Evolutionary conservation across 208 protist genomes (phyloP), one percentile per base, ranked within the genome.

Genomic region (Porcisia deanei): DNA sequence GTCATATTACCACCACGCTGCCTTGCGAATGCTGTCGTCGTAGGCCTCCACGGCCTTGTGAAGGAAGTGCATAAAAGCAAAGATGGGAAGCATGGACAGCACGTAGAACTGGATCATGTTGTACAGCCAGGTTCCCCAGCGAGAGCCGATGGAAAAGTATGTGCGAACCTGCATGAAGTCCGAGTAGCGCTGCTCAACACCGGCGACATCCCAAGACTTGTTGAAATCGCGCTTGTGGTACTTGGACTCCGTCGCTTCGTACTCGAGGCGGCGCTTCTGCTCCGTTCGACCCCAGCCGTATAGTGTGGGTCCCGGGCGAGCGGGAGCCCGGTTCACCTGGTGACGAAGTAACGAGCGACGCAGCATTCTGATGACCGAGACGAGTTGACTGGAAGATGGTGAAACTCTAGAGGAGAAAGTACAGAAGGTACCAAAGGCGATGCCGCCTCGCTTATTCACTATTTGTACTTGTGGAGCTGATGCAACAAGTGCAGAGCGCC

Each of bases 211-310:
- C 93, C 93, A 97, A 61, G 83, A 86, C 83, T 96, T 95, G 84
- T 97, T 97, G 85, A 97, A 97, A 75, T 97, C 93, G 66, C 93
- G 91, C 83, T 96, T 96, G 86, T 94, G 89, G 81, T 97, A 97
- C 77, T 91, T 92, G 64, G 90, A 94, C 83, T 97, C 91, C 37
- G 90, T 89, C 22, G 93, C 83, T 85, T 97, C 93, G 82, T 97
- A 97, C 87, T 97, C 91, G 3, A 97, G 90, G 65, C 93, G 93
- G 61, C 93, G 88, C 86, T 97, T 97, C 84, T 97, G 93, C 85
- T 88, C 88, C 22, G 93, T 95, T 69, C 93, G 91, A 7, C 93
- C 93, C 93, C 93, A 97, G 61, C 93, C 93, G 81, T 95, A 92
- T 68, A 97, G 88, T 83, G 88, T 96, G 12, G 93, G 93, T 20